These are phyloP conservation scores for Phytophthora europaea DNA, from an alignment of 352 stramenopile species.

Conservation along the genomic window DNA sequence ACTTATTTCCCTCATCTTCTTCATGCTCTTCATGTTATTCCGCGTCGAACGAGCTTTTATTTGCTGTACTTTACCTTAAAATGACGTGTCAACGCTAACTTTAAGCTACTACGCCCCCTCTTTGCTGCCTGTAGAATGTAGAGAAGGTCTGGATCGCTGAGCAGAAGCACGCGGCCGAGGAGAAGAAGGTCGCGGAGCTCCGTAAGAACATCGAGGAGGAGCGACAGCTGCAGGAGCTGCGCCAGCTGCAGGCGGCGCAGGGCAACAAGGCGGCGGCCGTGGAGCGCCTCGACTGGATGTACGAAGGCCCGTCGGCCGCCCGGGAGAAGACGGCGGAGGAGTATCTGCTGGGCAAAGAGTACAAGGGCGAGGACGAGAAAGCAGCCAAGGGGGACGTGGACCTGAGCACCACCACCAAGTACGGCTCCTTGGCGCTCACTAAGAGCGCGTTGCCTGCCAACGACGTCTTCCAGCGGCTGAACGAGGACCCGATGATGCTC, in stretches of 20 bases:
- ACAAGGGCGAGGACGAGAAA: constrained; percentile 56
- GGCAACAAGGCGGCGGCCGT: constrained; percentile 81
- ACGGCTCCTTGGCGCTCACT: constrained; percentile 69
- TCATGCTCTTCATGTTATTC: not conserved
- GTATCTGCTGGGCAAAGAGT: constrained; percentile 95
- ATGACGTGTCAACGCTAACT: not conserved
- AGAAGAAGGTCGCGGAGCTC: constrained; percentile 95
- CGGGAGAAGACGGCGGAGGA: constrained; percentile 83
- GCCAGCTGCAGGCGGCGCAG: constrained; percentile 90
- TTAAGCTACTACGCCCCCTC: not conserved
- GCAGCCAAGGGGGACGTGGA: constrained; percentile 44
- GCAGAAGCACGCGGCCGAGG: constrained; percentile 94
- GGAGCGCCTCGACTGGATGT: constrained; percentile 98
- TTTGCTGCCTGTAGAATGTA: constrained; percentile 86
- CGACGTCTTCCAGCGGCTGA: constrained; percentile 93
- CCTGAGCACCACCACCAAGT: constrained; percentile 69
- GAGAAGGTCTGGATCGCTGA: constrained; percentile 98
- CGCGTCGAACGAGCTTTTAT: not conserved
- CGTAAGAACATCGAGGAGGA: constrained; percentile 97
- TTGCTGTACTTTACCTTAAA: not conserved
- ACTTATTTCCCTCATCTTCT: not conserved
- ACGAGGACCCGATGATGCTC: constrained; percentile 98
- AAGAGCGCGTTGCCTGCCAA: constrained; percentile 79
- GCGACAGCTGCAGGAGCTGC: constrained; percentile 95
- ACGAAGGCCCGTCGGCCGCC: constrained; percentile 92